Evolutionary conservation across 1,284 basidiomycete genomes (phyloP).

Genomic region (Cryptococcus sp.): DNA sequence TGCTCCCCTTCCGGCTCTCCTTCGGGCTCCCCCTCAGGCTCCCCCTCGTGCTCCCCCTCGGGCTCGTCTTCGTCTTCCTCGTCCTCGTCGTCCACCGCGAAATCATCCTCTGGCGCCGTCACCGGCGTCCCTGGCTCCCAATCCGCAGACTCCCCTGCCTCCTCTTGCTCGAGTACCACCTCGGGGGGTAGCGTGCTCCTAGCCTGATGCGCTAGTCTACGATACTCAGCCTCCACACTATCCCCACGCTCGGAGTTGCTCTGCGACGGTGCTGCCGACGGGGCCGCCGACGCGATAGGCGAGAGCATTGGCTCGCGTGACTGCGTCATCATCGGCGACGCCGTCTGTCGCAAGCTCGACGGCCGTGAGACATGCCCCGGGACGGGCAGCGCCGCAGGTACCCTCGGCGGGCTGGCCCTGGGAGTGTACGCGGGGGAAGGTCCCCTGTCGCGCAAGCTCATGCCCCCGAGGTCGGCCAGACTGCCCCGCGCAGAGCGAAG

Average conservation of each 20-base stretch:
- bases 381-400: slow-evolving; percentile 3
- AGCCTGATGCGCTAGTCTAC: slow-evolving; percentile 4
- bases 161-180: slow-evolving; percentile 9
- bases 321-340: not conserved
- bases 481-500: slow-evolving; percentile 2
- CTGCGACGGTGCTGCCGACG: slow-evolving; percentile 25
- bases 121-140: not conserved
- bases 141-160: slow-evolving; percentile 1
- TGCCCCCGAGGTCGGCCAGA: slow-evolving; percentile 6
- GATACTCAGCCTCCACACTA: slow-evolving; percentile 20
- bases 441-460: slow-evolving; percentile 34
- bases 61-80: not conserved
- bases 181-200: slow-evolving; percentile 6
- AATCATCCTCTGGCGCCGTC: not conserved
- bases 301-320: slow-evolving; percentile 23
- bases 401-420: slow-evolving; percentile 6
- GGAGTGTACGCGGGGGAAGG: slow-evolving; percentile 49
- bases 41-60: not conserved
- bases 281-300: slow-evolving; percentile 31
- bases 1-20: not conserved
- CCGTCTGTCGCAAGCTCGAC: slow-evolving; percentile 15
- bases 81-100: slow-evolving; percentile 8
- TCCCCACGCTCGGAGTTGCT: slow-evolving; percentile 26
- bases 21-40: not conserved
- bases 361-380: slow-evolving; percentile 8